Evolutionary conservation across 345 rosid species (phyloP), one percentile per base, ranked within the genome.

Genomic region (Salix koriyanagi): DNA sequence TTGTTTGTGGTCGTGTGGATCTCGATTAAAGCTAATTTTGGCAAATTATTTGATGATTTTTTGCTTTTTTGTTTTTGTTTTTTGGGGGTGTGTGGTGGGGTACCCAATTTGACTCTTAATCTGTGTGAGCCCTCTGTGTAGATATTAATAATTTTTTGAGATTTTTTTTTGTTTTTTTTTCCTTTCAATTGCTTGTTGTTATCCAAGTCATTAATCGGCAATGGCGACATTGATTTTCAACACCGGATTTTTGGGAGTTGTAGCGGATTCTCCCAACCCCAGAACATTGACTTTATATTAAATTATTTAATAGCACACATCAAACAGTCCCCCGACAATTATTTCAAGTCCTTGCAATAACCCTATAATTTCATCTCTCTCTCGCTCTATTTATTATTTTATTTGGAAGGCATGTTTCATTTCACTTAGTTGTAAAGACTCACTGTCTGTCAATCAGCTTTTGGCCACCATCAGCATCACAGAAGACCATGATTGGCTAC

Each of bases 401-500:
- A 7, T 4, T 34, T 36, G 37, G 0, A 5, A 21, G 61, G 25
- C 61, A 54, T 21, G 61, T n/a, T 54, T 19, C 25, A 52, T 25
- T 39, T 65, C 71, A 50, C 2, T 54, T 71, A 48, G 32, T 66
- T 69, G 9, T 23, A 26, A 26, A 67, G 36, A 74, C 42, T 72
- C 58, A 42, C 44, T 42, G 37, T 75, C 84, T 5, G 64, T 84
- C 84, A 77, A 71, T 77, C 67, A 28, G 2, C 41, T 65, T 68
- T 71, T 54, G 6, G 37, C 4, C 68, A 50, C 80, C 52, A 80
- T 75, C 36, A 69, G 73, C 77, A 76, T 76, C 74, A 50, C 41
- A 68, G 39, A 60, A 34, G 26, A 39, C 34, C 13, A 42, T 69
- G 54, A 73, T 64, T 73, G 77, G 72, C 32, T 41, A 37, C 50